phyloP scores from a whole-genome alignment of 2,329 filamentous ascomycete species.

The Scedosporium aurantiacum region DNA sequence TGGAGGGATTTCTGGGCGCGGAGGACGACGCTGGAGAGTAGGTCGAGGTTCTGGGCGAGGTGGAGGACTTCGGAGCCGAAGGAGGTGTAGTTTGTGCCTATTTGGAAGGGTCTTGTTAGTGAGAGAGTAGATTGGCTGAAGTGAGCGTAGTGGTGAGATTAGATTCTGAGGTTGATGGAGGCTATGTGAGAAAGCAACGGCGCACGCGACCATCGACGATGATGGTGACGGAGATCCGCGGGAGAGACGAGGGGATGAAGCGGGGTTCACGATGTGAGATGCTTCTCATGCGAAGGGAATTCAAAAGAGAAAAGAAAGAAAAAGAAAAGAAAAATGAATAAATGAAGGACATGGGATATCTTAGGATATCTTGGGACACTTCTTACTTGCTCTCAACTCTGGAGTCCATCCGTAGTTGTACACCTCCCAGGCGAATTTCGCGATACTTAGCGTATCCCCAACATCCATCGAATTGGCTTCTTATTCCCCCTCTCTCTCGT shows the following conservation, averaged over 20 bases:
- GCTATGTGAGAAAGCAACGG: neutral
- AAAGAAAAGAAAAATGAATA: neutral
- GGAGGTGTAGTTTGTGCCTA: slow-evolving; percentile 19
- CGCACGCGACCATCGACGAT: neutral
- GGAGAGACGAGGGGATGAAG: neutral
- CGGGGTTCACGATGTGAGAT: neutral
- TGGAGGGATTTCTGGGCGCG: slow-evolving; percentile 17
- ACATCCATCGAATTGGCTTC: slow-evolving; percentile 3
- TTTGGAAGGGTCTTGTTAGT: neutral
- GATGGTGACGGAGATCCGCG: neutral
- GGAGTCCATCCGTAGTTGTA: slow-evolving; percentile 21
- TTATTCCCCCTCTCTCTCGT: slow-evolving; percentile 9
- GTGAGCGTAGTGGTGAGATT: too few species aligned
- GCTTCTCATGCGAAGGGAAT: neutral
- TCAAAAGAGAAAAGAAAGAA: neutral
- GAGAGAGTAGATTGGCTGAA: neutral
- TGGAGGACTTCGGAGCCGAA: slow-evolving; percentile 20
- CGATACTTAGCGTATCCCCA: slow-evolving; percentile 21
- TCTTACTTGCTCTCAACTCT: slow-evolving; percentile 22
- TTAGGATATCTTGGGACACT: neutral
- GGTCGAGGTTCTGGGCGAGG: slow-evolving; percentile 20
- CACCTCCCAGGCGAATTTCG: slow-evolving; percentile 21
- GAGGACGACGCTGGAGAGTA: slow-evolving; percentile 18
- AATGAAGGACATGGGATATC: neutral
- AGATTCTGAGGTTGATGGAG: too few species aligned